phyloP scores from a whole-genome alignment of 805 yeast species.

The Starmera quercuum region DNA sequence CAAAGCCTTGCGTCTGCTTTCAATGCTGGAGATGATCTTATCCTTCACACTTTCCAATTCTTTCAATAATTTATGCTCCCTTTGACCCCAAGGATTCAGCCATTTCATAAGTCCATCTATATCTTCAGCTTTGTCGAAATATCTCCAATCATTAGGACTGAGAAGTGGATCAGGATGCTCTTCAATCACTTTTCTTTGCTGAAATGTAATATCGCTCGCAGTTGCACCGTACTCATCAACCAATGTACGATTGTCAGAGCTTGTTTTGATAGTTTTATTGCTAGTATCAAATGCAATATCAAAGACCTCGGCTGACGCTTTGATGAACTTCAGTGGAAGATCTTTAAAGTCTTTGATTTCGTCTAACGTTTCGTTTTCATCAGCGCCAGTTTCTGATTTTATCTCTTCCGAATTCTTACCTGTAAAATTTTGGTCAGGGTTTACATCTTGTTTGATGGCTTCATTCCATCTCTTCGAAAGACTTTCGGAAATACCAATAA shows the following conservation, averaged over 20 bases:
- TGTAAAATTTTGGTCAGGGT: conserved; percentile 13
- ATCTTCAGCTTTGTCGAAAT: conserved; percentile 52
- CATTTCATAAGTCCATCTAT: conserved; percentile 49
- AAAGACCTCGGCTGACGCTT: conserved; percentile 13
- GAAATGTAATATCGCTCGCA: conserved; percentile 9
- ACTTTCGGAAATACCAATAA: conserved; percentile 23
- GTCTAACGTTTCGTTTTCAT: conserved; percentile 18
- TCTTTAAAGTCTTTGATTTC: conserved; percentile 10
- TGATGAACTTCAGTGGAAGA: conserved; percentile 17
- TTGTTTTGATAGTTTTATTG: conserved; percentile 49
- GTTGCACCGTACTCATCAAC: conserved; percentile 32
- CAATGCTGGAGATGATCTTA: conserved; percentile 45
- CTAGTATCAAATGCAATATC: conserved; percentile 23
- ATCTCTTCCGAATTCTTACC: conserved; percentile 10
- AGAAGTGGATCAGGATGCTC: conserved; percentile 54
- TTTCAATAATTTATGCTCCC: conserved; percentile 61
- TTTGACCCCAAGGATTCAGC: conserved; percentile 67
- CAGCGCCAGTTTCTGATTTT: conserved; percentile 16
- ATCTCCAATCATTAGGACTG: conserved; percentile 58
- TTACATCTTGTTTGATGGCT: conserved; percentile 15
- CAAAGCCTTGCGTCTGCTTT: conserved; percentile 49
- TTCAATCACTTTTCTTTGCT: conserved; percentile 59
- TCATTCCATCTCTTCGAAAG: conserved; percentile 21
- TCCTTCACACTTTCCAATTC: conserved; percentile 50
- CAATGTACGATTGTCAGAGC: conserved; percentile 28